Percentiles rank a stretch among this genome's conserved stretches.
These are phyloP conservation scores for Kwoniella mangroviensis DNA, from an alignment of 768 basidiomycete genomes.

Conservation along the genomic window DNA sequence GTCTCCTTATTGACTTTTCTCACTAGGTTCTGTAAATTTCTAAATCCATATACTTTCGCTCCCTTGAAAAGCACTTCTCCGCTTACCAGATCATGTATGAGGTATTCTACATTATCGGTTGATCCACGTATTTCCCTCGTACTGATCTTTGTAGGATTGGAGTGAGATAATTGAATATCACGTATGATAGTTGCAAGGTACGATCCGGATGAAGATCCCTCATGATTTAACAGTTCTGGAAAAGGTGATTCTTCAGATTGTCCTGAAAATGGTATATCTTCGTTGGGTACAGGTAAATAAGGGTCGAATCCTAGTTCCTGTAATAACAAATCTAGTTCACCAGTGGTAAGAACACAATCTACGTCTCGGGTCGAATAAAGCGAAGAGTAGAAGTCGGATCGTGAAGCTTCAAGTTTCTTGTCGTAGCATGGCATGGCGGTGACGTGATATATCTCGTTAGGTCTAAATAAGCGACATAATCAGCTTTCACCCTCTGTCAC, in stretches of 20 bases:
- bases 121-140: conserved; percentile 54
- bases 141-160: conserved; percentile 41
- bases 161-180: conserved; percentile 59
- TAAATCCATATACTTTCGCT: conserved; percentile 94
- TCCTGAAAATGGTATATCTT: conserved; percentile 53
- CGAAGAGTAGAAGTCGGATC: conserved; percentile 80
- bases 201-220: conserved; percentile 88
- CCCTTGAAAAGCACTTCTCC: conserved; percentile 81
- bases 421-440: conserved; percentile 99
- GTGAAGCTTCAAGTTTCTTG: conserved; percentile 97
- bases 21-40: conserved; percentile 95
- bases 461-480: no score
- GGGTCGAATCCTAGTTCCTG: conserved; percentile 81
- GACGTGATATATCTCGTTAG: conserved; percentile 90
- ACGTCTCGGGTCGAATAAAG: conserved; percentile 84
- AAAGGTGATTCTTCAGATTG: conserved; percentile 54
- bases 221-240: conserved; percentile 76
- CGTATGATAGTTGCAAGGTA: conserved; percentile 81
- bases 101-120: conserved; percentile 58
- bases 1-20: conserved; percentile 86
- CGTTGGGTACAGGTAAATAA: conserved; percentile 64
- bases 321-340: conserved; percentile 86
- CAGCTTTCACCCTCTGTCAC: background rate
- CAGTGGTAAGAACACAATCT: conserved; percentile 96
- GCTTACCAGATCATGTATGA: conserved; percentile 58